Evolutionary conservation across 2,329 filamentous ascomycete genomes (phyloP).

Genomic region (Boeremia exigua): DNA sequence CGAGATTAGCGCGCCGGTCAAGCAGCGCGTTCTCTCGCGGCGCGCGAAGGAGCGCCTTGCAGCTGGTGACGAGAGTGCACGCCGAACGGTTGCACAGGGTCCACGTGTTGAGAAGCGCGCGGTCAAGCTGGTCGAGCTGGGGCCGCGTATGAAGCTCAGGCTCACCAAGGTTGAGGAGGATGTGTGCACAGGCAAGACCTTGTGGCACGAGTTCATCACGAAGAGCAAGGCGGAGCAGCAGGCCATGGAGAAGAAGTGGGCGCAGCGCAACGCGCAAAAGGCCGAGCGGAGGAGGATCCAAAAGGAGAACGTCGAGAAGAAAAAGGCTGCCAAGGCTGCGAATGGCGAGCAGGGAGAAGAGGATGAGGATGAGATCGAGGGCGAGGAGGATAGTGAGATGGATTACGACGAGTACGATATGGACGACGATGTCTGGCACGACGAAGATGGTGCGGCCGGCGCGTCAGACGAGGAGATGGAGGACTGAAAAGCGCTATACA

Average conservation of each 20-base stretch:
- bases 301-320: constrained; percentile 88
- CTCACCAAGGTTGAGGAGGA: constrained; percentile 97
- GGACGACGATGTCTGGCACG: constrained; percentile 61
- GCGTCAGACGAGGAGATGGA: constrained; percentile 54
- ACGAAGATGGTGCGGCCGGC: constrained; percentile 46
- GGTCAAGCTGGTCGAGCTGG: constrained; percentile 90
- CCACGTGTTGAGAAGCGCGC: constrained; percentile 77
- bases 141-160: constrained; percentile 85
- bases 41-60: constrained; percentile 54
- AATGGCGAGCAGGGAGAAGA: constrained; percentile 50
- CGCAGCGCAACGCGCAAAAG: constrained; percentile 78
- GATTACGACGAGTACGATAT: constrained; percentile 56
- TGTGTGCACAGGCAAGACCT: constrained; percentile 83
- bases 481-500: constrained; percentile 37
- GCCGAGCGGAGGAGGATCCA: constrained; percentile 81
- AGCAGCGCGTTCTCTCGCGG: constrained; percentile 67
- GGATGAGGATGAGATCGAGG: constrained; percentile 56
- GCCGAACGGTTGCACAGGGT: constrained; percentile 43
- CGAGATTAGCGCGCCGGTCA: constrained; percentile 71
- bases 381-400: constrained; percentile 57
- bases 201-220: constrained; percentile 96
- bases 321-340: constrained; percentile 66
- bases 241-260: constrained; percentile 83
- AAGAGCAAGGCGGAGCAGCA: constrained; percentile 81
- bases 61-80: constrained; percentile 49